These are phyloP conservation scores for Westerdykella ornata DNA, from an alignment of 2,329 filamentous ascomycete species.

Conservation along the genomic window DNA sequence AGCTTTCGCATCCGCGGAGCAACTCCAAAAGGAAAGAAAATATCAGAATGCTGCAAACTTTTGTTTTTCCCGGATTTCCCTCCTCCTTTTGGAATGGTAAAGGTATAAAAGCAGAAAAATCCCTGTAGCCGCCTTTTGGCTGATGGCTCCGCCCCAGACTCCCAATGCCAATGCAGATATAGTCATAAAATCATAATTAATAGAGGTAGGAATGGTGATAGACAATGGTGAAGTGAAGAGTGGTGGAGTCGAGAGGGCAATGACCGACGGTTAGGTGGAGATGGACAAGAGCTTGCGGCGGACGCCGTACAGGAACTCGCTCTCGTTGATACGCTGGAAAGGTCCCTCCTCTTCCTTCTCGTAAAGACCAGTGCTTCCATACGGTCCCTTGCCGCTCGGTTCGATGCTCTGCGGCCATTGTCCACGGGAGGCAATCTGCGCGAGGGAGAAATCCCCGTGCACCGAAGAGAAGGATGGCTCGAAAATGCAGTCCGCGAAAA, in stretches of 20 bases:
- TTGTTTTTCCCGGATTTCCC: no score
- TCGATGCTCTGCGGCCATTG: conserved; percentile 37
- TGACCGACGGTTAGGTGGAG: conserved; percentile 21
- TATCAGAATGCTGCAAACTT: no score
- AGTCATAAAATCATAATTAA: conserved; percentile 22
- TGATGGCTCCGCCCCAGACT: conserved; percentile 32
- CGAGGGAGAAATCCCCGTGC: conserved; percentile 45
- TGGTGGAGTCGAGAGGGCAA: conserved; percentile 3
- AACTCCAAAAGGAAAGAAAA: no score
- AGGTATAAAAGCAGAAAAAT: conserved; percentile 5
- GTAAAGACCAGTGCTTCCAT: conserved; percentile 45
- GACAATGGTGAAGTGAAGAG: conserved; percentile 3
- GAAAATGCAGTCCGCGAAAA: conserved; percentile 49
- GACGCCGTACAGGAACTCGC: conserved; percentile 35
- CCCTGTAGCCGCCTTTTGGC: conserved; percentile 19
- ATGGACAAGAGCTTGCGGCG: conserved; percentile 33
- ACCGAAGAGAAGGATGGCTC: conserved; percentile 42
- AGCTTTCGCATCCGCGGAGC: not conserved
- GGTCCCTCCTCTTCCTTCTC: conserved; percentile 43
- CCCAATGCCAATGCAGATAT: conserved; percentile 23
- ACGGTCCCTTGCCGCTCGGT: conserved; percentile 44
- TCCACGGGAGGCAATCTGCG: conserved; percentile 38
- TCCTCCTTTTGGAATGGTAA: not conserved
- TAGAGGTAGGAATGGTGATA: conserved; percentile 7
- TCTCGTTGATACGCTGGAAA: conserved; percentile 37